Conservation (phyloP, 345 rosid genomes). For the Geranium brycei region DNA sequence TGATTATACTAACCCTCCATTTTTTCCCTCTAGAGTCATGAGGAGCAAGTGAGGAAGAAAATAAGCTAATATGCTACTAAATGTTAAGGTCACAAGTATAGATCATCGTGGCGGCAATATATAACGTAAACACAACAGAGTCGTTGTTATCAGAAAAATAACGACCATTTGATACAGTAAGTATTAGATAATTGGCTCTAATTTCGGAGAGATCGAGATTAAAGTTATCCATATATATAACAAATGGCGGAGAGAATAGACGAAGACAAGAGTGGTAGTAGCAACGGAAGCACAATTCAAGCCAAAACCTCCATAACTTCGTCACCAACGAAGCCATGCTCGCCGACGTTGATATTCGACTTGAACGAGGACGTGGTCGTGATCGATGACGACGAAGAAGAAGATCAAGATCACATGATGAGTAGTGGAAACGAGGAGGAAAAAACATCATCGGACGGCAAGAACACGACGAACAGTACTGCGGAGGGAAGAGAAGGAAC, state of each 20-base stretch:
- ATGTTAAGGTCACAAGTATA: no score
- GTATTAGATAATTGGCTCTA: no score
- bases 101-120: no score
- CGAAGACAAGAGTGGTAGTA: conserved; percentile 12
- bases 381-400: conserved; percentile 17
- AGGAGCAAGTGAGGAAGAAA: background rate
- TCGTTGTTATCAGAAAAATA: no score
- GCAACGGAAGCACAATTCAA: conserved; percentile 5
- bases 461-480: conserved; percentile 7
- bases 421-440: background rate
- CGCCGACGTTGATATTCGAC: conserved; percentile 18
- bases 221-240: no score
- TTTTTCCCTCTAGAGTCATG: background rate
- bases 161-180: no score
- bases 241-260: conserved; percentile 13
- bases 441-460: conserved; percentile 11
- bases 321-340: conserved; percentile 11
- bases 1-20: background rate
- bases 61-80: background rate
- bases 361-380: conserved; percentile 33
- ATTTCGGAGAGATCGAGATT: no score
- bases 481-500: conserved; percentile 15
- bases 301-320: conserved; percentile 8
- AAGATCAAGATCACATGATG: background rate
- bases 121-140: no score